A percentile compares a stretch with the other conserved stretches of the same genome.
These are phyloP conservation scores for Penicillium sp. DNA, from an alignment of 2,329 filamentous ascomycete species.

Conservation along the genomic window DNA sequence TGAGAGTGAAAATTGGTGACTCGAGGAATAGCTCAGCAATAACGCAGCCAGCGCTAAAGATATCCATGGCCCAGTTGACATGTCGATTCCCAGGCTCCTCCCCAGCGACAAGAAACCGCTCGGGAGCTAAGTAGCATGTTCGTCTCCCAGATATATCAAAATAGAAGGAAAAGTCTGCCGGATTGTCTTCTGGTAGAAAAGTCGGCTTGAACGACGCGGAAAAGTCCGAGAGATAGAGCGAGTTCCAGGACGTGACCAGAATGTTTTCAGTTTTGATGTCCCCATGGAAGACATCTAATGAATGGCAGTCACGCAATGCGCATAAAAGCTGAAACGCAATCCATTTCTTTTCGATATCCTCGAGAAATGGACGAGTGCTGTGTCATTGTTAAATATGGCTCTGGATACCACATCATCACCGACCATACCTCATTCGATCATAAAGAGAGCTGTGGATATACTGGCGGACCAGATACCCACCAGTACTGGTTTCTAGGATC, in stretches of 20 bases:
- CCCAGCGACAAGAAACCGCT: slow-evolving; percentile 75
- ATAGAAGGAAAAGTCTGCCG: slow-evolving; percentile 95
- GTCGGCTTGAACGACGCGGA: slow-evolving; percentile 94
- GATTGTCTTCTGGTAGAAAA: slow-evolving; percentile 91
- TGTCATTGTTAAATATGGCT: slow-evolving; percentile 25
- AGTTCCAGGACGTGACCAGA: slow-evolving; percentile 97
- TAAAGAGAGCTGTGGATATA: slow-evolving; percentile 96
- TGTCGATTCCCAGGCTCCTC: slow-evolving; percentile 62
- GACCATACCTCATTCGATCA: slow-evolving; percentile 69
- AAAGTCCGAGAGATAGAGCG: slow-evolving; percentile 97
- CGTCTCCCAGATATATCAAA: slow-evolving; percentile 89
- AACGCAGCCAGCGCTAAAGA: slow-evolving; percentile 95
- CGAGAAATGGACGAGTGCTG: slow-evolving; percentile 91
- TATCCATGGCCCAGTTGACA: slow-evolving; percentile 92
- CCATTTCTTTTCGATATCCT: slow-evolving; percentile 99
- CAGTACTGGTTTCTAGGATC: slow-evolving; percentile 84
- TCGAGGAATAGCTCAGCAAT: slow-evolving; percentile 96
- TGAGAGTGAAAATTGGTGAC: slow-evolving; percentile 93
- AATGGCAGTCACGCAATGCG: slow-evolving; percentile 86
- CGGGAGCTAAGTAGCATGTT: slow-evolving; percentile 92
- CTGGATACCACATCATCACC: neutral
- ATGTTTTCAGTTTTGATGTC: slow-evolving; percentile 99
- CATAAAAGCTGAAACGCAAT: slow-evolving; percentile 92
- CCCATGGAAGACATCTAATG: slow-evolving; percentile 85
- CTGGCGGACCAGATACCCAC: slow-evolving; percentile 89